Base-by-base conservation (phyloP, 371 early-diverging fungal genomes). In the Ordospora colligata region DNA sequence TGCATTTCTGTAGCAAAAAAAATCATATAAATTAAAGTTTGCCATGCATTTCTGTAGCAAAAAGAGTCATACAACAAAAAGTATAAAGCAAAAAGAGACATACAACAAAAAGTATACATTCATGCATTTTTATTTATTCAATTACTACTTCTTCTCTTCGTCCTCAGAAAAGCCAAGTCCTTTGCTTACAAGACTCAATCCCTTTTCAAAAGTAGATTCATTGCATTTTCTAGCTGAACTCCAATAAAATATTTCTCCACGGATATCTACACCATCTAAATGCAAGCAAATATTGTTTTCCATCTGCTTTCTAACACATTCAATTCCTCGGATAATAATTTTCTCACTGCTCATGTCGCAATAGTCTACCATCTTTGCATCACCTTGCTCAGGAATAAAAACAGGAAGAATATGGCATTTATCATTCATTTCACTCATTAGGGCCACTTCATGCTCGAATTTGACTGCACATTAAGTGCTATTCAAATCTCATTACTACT, bases 181-280 rank as follows among this genome's bases (percentile, higher is more conserved):
- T 25, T 32, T 52, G 11, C 62, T 40, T 62, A 52, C 69, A 14
- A 68, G 50, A 25, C 49, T 21, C 1, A 72, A 23, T 8, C 58
- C 73, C 12, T 32, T 64, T 12, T 72, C 50, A 50, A 72, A 64
- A 9, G 2, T 21, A 32, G 62, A 62, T 6, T 23, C 19, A 1
- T 27, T 47, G 37, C 40, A 17, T 47, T 63, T 14, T 37, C 10
- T 2, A 6, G 17, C 49, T n/a, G 51, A 32, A 8, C 53, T 49
- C 77, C 77, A 76, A 47, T 67, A 76, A 67, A 52, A 76, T 11
- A 71, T 6, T 7, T 49, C n/a, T 14, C n/a, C 77, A 22, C 51
- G 45, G 1, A 76, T 22, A 19, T 53, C 37, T 64, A 37, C 25
- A 8, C 46, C 21, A 1, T 54, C 17, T 7, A 32, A 11, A 45